Percentiles rank a stretch among this genome's conserved stretches.
Conservation (phyloP, 192 early-diverging fungal species). For the Jimgerdemannia flammicorona region DNA sequence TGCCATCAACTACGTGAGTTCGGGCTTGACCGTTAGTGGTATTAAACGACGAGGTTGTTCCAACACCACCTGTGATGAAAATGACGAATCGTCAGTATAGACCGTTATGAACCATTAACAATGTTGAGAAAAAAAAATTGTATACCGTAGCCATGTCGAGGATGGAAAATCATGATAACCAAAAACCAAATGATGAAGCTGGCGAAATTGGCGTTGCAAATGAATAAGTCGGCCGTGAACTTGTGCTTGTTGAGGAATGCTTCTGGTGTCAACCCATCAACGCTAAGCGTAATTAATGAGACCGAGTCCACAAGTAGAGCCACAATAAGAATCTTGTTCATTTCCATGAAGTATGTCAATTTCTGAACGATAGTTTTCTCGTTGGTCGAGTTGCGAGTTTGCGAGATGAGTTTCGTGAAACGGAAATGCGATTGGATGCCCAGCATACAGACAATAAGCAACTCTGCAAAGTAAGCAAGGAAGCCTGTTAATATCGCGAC, state of each 20-base stretch:
- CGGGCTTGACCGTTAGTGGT: neutral
- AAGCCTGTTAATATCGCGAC: neutral
- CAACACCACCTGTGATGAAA: neutral
- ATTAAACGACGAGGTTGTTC: neutral
- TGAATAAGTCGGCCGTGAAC: slow-evolving; percentile 28
- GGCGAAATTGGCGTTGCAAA: slow-evolving; percentile 25
- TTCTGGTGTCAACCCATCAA: slow-evolving; percentile 27
- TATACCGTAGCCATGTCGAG: slow-evolving; percentile 2
- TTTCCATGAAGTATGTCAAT: slow-evolving; percentile 28
- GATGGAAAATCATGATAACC: slow-evolving; percentile 6
- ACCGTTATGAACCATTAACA: neutral
- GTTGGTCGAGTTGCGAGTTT: slow-evolving; percentile 9
- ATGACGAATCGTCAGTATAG: neutral
- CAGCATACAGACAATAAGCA: slow-evolving; percentile 22
- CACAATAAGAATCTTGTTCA: slow-evolving; percentile 21
- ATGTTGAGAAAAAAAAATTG: neutral
- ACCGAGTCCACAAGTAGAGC: slow-evolving; percentile 13
- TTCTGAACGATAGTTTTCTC: slow-evolving; percentile 13
- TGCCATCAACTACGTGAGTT: neutral
- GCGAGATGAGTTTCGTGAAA: slow-evolving; percentile 23
- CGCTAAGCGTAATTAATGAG: slow-evolving; percentile 30
- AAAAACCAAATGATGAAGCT: neutral
- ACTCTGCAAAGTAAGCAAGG: slow-evolving; percentile 3
- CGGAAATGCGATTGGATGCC: slow-evolving; percentile 28
- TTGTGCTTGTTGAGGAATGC: slow-evolving; percentile 19